Base-by-base conservation (phyloP, 2,329 filamentous ascomycete genomes). In the Aspergillus brasiliensis region DNA sequence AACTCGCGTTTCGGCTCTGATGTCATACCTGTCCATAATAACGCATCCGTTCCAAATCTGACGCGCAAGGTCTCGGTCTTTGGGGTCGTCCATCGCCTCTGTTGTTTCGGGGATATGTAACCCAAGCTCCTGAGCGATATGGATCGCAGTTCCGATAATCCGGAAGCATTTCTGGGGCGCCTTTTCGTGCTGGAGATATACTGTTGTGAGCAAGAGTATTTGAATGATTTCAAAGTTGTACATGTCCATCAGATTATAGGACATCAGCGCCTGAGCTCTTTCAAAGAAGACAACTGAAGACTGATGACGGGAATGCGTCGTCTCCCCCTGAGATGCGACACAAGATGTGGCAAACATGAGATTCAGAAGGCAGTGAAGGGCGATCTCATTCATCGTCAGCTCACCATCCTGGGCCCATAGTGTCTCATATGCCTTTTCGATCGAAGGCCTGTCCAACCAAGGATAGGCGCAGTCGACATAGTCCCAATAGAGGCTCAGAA, bases 331-430 rank as follows among this genome's bases (percentile, higher is more conserved):
- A 19, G 56, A 61, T 17, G 48, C 61, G 1, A 61, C 61, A 49
- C 58, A 61, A 3, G 58, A 60, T 23, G 51, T 61, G 7, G 61
- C 61, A 17, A 62, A 62, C 34, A 62, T 62, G 8, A 62, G 40
- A 37, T 62, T 62, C 37, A 62, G 58, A 10, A 62, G 38, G 42
- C 61, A 63, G 34, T 63, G 61, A 5, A 61, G 5, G 4, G 51
- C 59, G 21, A 15, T 61, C 51, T 63, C 59, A 11, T 63, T 59
- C 61, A 63, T 63, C 1, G 25, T 11, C 37, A 51, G 19, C 31
- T 63, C 47, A 15, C 51, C 58, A 13, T 51, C 49, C 8, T 25
- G n/a, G 5, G 38, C 28, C 49, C 49, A 51, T 8, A 51, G 19
- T 6, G 49, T 51, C 49, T 51, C 49, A 3, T 51, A 51, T 11